These are phyloP conservation scores for Fusarium sp. DNA, from an alignment of 2,329 filamentous ascomycete genomes.

Conservation along the genomic window DNA sequence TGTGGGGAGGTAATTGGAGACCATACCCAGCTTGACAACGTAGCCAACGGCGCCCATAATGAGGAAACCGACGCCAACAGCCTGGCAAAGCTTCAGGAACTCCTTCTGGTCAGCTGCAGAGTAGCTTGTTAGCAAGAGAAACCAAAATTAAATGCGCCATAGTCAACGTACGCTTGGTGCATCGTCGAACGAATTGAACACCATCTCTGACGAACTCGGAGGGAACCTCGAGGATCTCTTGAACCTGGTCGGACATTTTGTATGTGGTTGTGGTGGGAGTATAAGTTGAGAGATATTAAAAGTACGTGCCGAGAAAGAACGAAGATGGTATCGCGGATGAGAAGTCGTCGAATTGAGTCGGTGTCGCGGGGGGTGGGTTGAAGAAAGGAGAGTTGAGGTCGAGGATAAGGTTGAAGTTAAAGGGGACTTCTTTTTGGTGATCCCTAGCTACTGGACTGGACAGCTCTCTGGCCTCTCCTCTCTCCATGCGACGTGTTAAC, in stretches of 20 bases:
- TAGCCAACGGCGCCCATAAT: slow-evolving; percentile 79
- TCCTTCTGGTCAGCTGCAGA: slow-evolving; percentile 58
- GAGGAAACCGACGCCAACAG: slow-evolving; percentile 77
- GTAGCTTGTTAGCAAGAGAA: slow-evolving; percentile 8
- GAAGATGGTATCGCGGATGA: slow-evolving; percentile 20
- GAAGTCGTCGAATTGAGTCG: slow-evolving; percentile 35
- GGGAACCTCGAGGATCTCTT: slow-evolving; percentile 78
- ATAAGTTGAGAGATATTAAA: slow-evolving; percentile 29
- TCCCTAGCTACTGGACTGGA: slow-evolving; percentile 30
- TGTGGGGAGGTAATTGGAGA: background rate
- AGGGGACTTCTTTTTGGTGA: slow-evolving; percentile 41
- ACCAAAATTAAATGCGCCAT: background rate
- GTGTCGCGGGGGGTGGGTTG: slow-evolving; percentile 18
- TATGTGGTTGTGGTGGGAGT: slow-evolving; percentile 31
- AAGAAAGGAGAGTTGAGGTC: slow-evolving; percentile 41
- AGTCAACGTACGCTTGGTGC: slow-evolving; percentile 69
- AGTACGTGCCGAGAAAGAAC: slow-evolving; percentile 17
- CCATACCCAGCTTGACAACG: slow-evolving; percentile 76
- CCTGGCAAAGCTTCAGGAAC: slow-evolving; percentile 64
- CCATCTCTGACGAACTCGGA: slow-evolving; percentile 74
- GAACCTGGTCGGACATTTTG: slow-evolving; percentile 75
- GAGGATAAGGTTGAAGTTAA: slow-evolving; percentile 20
- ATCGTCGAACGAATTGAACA: slow-evolving; percentile 72
- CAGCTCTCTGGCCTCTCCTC: slow-evolving; percentile 38
- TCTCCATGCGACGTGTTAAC: slow-evolving; percentile 42